Conservation (phyloP, 805 yeast species). For the Torulaspora franciscae region DNA sequence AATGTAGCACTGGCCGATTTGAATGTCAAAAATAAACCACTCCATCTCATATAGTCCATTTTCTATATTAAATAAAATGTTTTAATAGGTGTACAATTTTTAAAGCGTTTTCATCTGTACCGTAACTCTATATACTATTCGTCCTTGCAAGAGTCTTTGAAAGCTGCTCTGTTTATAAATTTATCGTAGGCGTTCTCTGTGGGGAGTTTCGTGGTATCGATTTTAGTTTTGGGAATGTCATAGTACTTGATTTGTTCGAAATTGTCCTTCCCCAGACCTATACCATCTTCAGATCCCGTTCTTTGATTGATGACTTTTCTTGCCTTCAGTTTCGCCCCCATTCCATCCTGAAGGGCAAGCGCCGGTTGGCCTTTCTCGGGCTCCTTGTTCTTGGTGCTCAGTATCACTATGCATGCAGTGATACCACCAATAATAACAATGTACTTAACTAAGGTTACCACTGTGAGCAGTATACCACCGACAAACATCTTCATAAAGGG, state of each 20-base stretch:
- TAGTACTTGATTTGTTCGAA: constrained; percentile 25
- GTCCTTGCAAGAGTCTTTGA: constrained; percentile 3
- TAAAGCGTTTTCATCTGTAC: constrained; percentile 26
- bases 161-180: constrained; percentile 12
- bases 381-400: constrained; percentile 10
- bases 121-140: not conserved
- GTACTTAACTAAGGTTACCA: constrained; percentile 21
- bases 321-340: not conserved
- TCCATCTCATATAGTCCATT: constrained; percentile 12
- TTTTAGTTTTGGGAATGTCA: constrained; percentile 26
- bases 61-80: constrained; percentile 18
- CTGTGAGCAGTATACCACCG: constrained; percentile 27
- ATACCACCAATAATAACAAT: constrained; percentile 23
- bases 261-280: constrained; percentile 13
- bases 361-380: not conserved
- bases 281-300: not conserved
- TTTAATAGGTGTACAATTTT: constrained; percentile 30
- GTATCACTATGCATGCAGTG: constrained; percentile 12
- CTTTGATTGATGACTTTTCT: not conserved
- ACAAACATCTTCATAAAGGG: constrained; percentile 24
- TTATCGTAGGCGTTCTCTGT: constrained; percentile 11
- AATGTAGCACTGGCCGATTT: constrained; percentile 12
- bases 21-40: constrained; percentile 6
- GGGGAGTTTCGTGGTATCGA: constrained; percentile 8
- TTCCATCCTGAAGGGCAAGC: not conserved